A percentile compares a stretch with the other conserved stretches of the same genome.
Conservation (phyloP, 176 grass and related monocot genomes). For the Alloteropsis semialata region DNA sequence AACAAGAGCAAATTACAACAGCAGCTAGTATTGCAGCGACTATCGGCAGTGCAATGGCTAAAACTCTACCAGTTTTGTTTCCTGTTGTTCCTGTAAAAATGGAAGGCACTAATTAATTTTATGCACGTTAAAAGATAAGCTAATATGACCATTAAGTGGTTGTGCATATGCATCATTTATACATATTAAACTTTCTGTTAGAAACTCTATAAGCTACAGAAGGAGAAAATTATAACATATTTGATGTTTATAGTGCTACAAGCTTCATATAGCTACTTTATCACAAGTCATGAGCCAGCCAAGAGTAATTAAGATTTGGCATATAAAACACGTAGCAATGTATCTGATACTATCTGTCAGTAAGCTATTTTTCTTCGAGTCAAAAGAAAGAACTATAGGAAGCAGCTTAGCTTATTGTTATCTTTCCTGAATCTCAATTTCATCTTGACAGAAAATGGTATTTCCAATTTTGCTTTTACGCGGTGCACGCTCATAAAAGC, state of each 20-base stretch:
- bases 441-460: background rate
- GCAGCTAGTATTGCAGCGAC: background rate
- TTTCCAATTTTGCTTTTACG: background rate
- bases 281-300: background rate
- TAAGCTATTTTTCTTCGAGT: constrained; percentile 6
- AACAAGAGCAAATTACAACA: constrained; percentile 23
- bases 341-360: background rate
- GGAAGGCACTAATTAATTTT: background rate
- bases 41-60: constrained; percentile 38
- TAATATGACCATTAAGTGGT: too few relatives aligned
- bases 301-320: background rate
- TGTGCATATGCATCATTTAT: too few relatives aligned
- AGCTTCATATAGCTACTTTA: too few relatives aligned
- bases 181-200: background rate
- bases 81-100: constrained; percentile 26
- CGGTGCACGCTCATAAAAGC: background rate
- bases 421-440: background rate
- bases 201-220: background rate
- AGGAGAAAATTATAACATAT: background rate
- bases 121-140: background rate
- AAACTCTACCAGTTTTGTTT: background rate
- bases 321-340: background rate
- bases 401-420: background rate
- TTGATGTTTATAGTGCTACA: background rate
- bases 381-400: background rate